These are phyloP conservation scores for Curvularia verruculosa DNA, from an alignment of 2,329 filamentous ascomycete species.

Conservation along the genomic window DNA sequence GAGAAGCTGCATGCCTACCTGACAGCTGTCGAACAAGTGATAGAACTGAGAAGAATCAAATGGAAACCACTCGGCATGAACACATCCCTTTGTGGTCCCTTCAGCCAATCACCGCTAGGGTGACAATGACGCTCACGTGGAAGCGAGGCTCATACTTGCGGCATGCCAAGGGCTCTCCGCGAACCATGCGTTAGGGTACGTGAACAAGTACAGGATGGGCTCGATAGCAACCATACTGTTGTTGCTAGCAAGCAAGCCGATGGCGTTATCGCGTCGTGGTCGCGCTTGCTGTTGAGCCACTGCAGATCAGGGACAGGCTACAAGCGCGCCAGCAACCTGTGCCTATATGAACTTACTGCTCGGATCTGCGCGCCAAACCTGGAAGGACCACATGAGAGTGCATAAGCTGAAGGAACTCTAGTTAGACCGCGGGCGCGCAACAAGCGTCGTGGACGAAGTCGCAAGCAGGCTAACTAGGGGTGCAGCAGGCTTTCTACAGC, in stretches of 20 bases:
- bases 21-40: neutral
- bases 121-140: neutral
- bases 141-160: neutral
- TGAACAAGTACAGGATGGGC: neutral
- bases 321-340: no score
- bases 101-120: neutral
- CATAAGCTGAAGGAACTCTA: no score
- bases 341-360: no score
- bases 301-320: no score
- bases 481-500: no score
- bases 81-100: neutral
- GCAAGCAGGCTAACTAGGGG: no score
- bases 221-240: neutral
- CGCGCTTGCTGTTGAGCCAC: constrained; percentile 1
- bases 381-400: no score
- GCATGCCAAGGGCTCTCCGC: neutral
- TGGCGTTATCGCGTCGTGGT: neutral
- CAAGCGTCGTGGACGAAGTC: no score
- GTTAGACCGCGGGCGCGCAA: no score
- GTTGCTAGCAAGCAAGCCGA: neutral
- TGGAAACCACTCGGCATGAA: neutral
- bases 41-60: neutral
- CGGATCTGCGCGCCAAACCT: no score
- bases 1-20: neutral
- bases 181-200: neutral